Conservation (phyloP, 345 rosid species). For the Aurinia saxatilis region DNA sequence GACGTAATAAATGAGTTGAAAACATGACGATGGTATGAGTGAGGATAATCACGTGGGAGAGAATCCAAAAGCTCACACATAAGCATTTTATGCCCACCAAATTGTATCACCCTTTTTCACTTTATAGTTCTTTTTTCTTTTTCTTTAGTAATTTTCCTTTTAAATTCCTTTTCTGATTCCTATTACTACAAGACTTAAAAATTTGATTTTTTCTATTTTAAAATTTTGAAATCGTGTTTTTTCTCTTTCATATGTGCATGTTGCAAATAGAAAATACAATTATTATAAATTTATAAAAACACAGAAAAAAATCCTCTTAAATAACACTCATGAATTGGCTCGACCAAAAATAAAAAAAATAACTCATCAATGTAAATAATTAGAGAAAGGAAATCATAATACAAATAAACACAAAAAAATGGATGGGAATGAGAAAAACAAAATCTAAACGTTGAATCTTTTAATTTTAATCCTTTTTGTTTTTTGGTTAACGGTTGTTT, state of each 20-base stretch:
- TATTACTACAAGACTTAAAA: background rate
- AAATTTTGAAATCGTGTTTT: background rate
- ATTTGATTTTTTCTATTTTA: background rate
- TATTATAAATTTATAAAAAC: too few relatives aligned
- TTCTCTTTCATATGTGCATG: background rate
- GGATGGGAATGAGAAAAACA: too few relatives aligned
- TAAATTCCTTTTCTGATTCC: background rate
- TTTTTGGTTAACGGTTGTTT: too few relatives aligned
- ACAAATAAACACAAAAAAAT: too few relatives aligned
- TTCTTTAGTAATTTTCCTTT: background rate
- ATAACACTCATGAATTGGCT: too few relatives aligned
- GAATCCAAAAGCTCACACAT: background rate
- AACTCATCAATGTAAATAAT: too few relatives aligned
- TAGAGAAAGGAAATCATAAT: too few relatives aligned
- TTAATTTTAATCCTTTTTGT: too few relatives aligned
- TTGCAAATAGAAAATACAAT: background rate
- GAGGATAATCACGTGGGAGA: background rate
- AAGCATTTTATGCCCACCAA: background rate
- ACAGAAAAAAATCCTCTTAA: too few relatives aligned
- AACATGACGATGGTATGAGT: background rate
- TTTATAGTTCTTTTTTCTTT: background rate
- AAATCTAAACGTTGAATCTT: too few relatives aligned
- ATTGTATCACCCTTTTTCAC: background rate
- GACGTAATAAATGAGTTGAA: slow-evolving; percentile 9
- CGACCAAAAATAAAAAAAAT: too few relatives aligned